Base-by-base conservation (phyloP, 2,329 filamentous ascomycete species). In the Calonectria multiphialidica region DNA sequence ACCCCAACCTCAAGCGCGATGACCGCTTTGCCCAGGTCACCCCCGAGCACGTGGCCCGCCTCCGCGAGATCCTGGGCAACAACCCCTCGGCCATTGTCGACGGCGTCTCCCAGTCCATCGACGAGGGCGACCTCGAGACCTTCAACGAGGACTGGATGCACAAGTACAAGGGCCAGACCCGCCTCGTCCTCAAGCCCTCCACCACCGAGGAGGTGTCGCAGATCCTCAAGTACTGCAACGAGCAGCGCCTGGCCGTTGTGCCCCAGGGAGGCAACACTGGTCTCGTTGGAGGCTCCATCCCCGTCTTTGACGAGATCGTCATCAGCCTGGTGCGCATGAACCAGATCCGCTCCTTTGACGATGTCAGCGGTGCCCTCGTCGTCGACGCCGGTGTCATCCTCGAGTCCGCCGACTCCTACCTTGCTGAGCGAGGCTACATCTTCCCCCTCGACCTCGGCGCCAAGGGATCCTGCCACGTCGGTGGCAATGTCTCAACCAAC, bases 61-160 rank as follows among this genome's bases (percentile, higher is more conserved):
- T 99, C 88, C 92, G 93, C 82, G 87, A 91, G 23, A 85, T 98
- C n/a, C 89, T 99, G 40, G 94, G 95, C 68, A 89, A 90, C 61
- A 91, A 93, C 42, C 74, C 78, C 28, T 94, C 93, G 42, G 95
- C 95, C 2, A 88, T 98, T 64, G 91, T 98, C 73, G 96, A 98
- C 82, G 95, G 95, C 63, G 89, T 98, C 67, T 94, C 92, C 4
- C 75, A 74, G 30, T 72, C 74, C 33, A 91, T 96, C 83, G 92
- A 86, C 35, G 83, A 92, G n/a, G 94, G 94, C 79, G 97, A 98
- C 81, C 89, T 98, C 76, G 95, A 97, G 82, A 90, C 94, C 9
- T 99, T 95, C 89, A 99, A 99, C 85, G 92, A 93, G 82, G 97
- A 99, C 86, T 99, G 97, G 97, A 98, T 99, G 96, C 93, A 94